Conservation (phyloP, 257 asterid genomes). For the Ballota nigra region DNA sequence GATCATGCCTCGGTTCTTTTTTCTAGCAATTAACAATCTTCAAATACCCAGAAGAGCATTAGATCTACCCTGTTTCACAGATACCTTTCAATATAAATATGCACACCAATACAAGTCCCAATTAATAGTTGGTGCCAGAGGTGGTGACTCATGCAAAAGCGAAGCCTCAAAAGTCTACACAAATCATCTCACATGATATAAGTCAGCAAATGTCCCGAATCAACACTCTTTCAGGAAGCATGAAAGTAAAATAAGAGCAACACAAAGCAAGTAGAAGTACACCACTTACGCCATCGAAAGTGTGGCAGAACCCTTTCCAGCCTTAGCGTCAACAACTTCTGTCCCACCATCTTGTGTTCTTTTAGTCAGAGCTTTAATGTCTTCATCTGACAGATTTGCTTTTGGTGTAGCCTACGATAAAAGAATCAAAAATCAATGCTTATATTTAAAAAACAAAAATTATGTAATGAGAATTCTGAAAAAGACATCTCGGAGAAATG, state of each 20-base stretch:
- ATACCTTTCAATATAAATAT: background rate
- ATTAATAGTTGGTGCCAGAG: background rate
- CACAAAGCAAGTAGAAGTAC: background rate
- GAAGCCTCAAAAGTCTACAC: background rate
- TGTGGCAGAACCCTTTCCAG: constrained; percentile 95
- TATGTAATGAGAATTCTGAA: background rate
- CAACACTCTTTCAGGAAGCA: background rate
- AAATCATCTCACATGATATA: background rate
- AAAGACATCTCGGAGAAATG: background rate
- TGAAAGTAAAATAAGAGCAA: background rate
- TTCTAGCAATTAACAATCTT: background rate
- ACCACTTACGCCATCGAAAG: constrained; percentile 30
- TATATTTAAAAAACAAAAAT: constrained; percentile 27
- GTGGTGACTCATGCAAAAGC: background rate
- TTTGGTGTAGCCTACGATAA: constrained; percentile 66
- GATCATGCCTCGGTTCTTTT: background rate
- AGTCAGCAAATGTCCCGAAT: background rate
- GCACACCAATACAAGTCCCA: background rate
- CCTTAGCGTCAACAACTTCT: constrained; percentile 98
- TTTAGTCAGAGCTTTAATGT: constrained; percentile 70
- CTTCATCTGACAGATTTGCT: constrained; percentile 73
- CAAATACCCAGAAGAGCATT: background rate
- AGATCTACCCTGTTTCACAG: no score
- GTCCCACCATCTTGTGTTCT: constrained; percentile 99
- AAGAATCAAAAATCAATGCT: constrained; percentile 31